Conservation (phyloP, 2,329 filamentous ascomycete species). For the Taxawa tesnikishii region DNA sequence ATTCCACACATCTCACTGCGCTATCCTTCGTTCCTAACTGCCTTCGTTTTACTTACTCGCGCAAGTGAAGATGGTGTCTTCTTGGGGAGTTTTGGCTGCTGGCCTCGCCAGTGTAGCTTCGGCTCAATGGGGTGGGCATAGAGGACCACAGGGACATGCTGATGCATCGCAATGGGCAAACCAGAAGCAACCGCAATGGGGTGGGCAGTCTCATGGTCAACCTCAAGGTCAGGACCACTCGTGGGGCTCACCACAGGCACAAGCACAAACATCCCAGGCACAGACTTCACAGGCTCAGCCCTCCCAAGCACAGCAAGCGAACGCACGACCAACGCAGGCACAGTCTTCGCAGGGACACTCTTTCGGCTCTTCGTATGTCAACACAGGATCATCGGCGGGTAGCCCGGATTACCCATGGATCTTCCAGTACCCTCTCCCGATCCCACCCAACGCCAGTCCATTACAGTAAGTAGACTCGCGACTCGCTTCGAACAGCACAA, state of each 20-base stretch:
- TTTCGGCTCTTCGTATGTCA: neutral
- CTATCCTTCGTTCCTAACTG: neutral
- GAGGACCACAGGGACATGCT: neutral
- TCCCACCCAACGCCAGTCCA: conserved; percentile 7
- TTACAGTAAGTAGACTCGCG: conserved; percentile 1
- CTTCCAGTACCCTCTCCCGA: conserved; percentile 7
- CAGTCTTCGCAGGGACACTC: conserved; percentile 1
- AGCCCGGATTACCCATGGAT: conserved; percentile 8
- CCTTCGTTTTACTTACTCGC: neutral
- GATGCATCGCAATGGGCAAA: too few species aligned
- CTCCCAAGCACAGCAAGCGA: neutral
- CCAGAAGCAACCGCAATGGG: neutral
- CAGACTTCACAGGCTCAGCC: neutral
- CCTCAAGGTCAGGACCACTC: neutral
- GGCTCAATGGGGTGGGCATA: neutral
- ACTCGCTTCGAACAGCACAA: neutral
- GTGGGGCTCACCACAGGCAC: neutral
- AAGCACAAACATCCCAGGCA: neutral
- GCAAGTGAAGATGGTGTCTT: neutral
- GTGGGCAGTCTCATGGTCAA: neutral
- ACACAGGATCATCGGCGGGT: conserved; percentile 1
- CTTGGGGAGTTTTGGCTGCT: neutral
- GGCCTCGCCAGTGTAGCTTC: neutral
- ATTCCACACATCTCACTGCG: too few species aligned
- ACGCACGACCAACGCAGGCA: neutral